phyloP scores from a whole-genome alignment of 1,139 yeast species.

The Blastobotrys petasosporus region DNA sequence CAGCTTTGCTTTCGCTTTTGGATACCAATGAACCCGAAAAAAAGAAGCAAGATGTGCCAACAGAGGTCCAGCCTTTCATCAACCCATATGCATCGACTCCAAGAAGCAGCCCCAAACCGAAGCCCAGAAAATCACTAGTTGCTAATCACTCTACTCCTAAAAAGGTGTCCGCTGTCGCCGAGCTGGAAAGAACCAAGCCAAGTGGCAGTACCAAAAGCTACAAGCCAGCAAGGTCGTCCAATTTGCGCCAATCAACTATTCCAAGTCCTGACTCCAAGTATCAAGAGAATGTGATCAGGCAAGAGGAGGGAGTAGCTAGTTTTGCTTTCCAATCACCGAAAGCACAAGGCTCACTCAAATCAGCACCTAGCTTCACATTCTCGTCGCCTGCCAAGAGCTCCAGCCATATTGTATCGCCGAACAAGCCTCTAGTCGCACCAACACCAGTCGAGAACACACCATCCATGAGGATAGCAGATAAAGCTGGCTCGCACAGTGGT shows the following conservation, averaged over 20 bases:
- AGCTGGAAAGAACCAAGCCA: slow-evolving; percentile 17
- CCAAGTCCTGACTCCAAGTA: slow-evolving; percentile 18
- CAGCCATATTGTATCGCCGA: not conserved
- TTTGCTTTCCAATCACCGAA: not conserved
- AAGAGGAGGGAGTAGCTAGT: not conserved
- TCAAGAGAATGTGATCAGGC: not conserved
- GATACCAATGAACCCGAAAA: slow-evolving; percentile 34
- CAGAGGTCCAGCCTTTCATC: slow-evolving; percentile 36
- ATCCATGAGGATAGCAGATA: too few relatives aligned
- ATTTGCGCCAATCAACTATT: slow-evolving; percentile 22
- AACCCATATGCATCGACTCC: slow-evolving; percentile 47
- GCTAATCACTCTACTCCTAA: not conserved
- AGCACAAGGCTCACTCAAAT: not conserved
- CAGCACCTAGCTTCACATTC: not conserved
- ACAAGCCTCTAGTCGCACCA: slow-evolving; percentile 7
- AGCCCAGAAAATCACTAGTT: not conserved
- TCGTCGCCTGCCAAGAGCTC: not conserved
- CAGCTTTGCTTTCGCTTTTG: slow-evolving; percentile 55
- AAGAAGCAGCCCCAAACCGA: slow-evolving; percentile 5
- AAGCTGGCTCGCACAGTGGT: too few relatives aligned
- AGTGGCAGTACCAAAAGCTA: slow-evolving; percentile 16
- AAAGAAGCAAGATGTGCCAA: slow-evolving; percentile 13
- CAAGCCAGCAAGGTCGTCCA: slow-evolving; percentile 26
- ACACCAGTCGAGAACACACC: slow-evolving; percentile 1
- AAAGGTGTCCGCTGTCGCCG: slow-evolving; percentile 9